Conservation (phyloP, 1,284 basidiomycete species). For the Ceratorhiza oryzae-sativae region DNA sequence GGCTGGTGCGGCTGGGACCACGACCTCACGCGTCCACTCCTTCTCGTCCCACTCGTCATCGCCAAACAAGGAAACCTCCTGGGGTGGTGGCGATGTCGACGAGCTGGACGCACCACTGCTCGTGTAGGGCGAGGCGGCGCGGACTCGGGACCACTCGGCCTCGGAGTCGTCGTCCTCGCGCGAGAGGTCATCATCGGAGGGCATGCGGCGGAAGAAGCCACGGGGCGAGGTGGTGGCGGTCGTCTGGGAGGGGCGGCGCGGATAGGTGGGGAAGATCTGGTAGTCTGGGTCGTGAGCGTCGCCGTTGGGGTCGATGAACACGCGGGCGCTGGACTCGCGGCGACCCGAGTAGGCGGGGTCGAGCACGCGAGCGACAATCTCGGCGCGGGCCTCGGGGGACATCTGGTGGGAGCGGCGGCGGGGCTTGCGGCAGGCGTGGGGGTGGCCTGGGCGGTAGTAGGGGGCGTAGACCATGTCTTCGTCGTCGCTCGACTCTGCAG, state of each 20-base stretch:
- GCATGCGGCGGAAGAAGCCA: constrained; percentile 16
- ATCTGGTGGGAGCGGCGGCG: constrained; percentile 26
- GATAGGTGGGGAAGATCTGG: constrained; percentile 32
- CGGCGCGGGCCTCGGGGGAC: constrained; percentile 9
- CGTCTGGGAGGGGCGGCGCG: background rate
- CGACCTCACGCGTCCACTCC: constrained; percentile 26
- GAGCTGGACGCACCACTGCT: background rate
- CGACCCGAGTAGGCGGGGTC: constrained; percentile 23
- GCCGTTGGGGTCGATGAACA: constrained; percentile 20
- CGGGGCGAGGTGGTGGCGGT: background rate
- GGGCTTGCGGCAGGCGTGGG: constrained; percentile 12
- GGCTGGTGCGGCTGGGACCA: constrained; percentile 3
- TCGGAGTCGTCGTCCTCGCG: background rate
- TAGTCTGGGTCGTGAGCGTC: constrained; percentile 29
- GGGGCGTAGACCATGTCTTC: constrained; percentile 14
- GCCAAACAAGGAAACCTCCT: constrained; percentile 8
- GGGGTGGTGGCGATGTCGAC: background rate
- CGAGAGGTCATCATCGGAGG: background rate
- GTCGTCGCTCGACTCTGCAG: background rate
- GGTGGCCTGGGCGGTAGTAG: constrained; percentile 14
- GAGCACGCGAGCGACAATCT: constrained; percentile 10
- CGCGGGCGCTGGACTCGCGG: background rate
- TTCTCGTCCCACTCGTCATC: constrained; percentile 35
- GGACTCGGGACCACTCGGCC: background rate
- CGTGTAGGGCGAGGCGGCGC: constrained; percentile 24